These are phyloP conservation scores for Meyerozyma elateridarum DNA, from an alignment of 1,139 yeast species.

Conservation along the genomic window DNA sequence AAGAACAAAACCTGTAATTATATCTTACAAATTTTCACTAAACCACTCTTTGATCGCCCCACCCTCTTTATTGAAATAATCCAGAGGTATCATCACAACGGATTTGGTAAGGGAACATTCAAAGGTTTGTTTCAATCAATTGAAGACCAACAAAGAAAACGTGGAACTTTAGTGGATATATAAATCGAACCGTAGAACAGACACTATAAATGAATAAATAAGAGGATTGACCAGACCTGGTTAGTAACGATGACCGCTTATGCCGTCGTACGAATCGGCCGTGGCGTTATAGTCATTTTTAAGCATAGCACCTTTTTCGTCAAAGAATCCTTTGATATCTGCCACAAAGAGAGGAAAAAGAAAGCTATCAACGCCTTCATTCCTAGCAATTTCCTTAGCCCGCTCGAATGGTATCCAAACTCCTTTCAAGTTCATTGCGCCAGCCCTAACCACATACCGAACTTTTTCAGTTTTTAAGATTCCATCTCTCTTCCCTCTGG, in stretches of 20 bases:
- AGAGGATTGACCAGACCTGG: too few relatives aligned
- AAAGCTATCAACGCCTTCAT: conserved; percentile 81
- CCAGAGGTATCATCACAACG: conserved; percentile 73
- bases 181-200: neutral
- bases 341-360: conserved; percentile 85
- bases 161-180: conserved; percentile 40
- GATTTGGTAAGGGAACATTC: conserved; percentile 87
- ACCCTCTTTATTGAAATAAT: conserved; percentile 77
- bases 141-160: conserved; percentile 53
- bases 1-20: conserved; percentile 46
- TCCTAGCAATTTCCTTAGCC: conserved; percentile 85
- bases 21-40: conserved; percentile 71
- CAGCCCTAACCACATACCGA: conserved; percentile 91
- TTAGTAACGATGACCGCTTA: neutral
- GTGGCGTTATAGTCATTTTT: neutral
- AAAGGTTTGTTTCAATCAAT: conserved; percentile 75
- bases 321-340: conserved; percentile 51
- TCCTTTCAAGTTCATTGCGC: conserved; percentile 95
- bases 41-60: conserved; percentile 73
- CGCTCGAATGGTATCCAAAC: conserved; percentile 98
- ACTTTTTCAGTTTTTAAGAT: conserved; percentile 83
- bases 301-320: neutral
- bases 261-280: neutral
- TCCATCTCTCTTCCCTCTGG: conserved; percentile 94
- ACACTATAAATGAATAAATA: too few relatives aligned